Percentiles rank a stretch among this genome's conserved stretches.
Evolutionary conservation across 257 asterid species (phyloP).

Genomic region (Orobanche coerulescens): DNA sequence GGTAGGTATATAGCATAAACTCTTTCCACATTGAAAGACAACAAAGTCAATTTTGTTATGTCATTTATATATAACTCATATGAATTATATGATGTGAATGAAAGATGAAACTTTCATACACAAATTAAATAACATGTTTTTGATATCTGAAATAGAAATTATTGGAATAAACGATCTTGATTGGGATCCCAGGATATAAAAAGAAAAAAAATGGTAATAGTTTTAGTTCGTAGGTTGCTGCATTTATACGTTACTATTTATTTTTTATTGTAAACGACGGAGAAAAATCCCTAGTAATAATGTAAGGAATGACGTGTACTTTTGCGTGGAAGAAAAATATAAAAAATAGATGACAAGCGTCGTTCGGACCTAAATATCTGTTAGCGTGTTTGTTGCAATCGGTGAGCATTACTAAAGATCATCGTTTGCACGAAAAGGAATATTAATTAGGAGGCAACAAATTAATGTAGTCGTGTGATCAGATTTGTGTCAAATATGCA

Average conservation of each 20-base stretch:
- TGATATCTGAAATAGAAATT: no score
- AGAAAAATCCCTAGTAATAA: background rate
- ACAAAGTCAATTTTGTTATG: no score
- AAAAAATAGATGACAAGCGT: slow-evolving; percentile 4
- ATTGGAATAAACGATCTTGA: no score
- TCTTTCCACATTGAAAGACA: no score
- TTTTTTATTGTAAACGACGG: background rate
- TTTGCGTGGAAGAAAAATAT: background rate
- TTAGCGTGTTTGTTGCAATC: background rate
- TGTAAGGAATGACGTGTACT: background rate
- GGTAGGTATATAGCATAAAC: no score
- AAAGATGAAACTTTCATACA: no score
- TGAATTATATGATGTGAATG: no score
- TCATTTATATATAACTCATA: no score
- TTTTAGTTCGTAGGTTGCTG: background rate
- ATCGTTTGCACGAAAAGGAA: background rate
- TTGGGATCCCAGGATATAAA: background rate
- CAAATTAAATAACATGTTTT: no score
- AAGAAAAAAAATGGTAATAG: background rate
- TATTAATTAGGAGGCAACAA: background rate
- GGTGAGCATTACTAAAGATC: slow-evolving; percentile 4
- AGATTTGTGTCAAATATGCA: background rate
- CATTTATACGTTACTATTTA: background rate
- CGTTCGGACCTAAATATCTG: background rate
- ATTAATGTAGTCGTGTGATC: background rate